Evolutionary conservation across 78 protist genomes (phyloP).

Genomic region (Dictyostelium citrinum): DNA sequence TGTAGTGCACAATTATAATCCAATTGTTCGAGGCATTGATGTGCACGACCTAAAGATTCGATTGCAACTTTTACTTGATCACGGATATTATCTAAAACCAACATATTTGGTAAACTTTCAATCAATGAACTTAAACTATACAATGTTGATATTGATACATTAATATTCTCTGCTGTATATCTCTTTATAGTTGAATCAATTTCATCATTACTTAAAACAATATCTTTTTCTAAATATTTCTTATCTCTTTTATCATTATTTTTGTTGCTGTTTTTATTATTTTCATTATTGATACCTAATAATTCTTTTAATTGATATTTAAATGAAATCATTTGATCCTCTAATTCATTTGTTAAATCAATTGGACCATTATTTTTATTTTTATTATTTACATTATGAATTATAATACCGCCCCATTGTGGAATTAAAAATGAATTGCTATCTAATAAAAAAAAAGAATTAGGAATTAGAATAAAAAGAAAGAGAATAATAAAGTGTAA

Average conservation of each 20-base stretch:
- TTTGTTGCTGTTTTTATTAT: not conserved
- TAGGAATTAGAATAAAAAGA: not conserved
- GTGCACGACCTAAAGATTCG: slow-evolving; percentile 28
- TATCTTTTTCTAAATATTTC: not conserved
- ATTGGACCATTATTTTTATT: not conserved
- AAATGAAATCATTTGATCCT: slow-evolving; percentile 34
- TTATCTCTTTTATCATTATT: not conserved
- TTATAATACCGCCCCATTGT: slow-evolving; percentile 80
- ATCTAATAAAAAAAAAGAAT: not conserved
- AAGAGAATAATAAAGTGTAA: not conserved
- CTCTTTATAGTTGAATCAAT: not conserved
- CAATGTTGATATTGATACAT: slow-evolving; percentile 39
- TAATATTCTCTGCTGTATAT: slow-evolving; percentile 34
- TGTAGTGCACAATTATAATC: slow-evolving; percentile 28
- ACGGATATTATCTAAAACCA: slow-evolving; percentile 72
- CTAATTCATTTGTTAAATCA: slow-evolving; percentile 36
- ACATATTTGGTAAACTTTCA: slow-evolving; percentile 70
- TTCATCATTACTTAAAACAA: not conserved
- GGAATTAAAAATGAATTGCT: slow-evolving; percentile 74
- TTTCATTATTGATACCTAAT: slow-evolving; percentile 24
- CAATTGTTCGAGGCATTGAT: not conserved
- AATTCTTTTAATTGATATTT: slow-evolving; percentile 73
- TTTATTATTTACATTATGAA: slow-evolving; percentile 43
- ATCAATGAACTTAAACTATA: slow-evolving; percentile 33
- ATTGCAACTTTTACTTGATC: slow-evolving; percentile 30